Base-by-base conservation (phyloP, 148 eudicot species). In the Rhododendron williamsianum region DNA sequence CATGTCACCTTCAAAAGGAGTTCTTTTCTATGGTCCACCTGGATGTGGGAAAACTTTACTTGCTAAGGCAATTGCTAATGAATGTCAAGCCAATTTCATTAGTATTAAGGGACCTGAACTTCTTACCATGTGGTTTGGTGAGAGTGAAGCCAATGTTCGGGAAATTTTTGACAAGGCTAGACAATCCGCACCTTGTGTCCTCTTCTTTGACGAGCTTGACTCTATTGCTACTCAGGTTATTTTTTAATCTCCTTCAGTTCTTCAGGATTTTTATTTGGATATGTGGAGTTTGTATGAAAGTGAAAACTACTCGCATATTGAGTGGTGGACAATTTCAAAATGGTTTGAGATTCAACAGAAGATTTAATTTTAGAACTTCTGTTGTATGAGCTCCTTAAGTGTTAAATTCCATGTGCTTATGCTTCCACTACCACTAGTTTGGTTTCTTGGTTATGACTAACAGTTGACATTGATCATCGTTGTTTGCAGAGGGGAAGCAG, bases 81-180 rank as follows among this genome's bases (percentile, higher is more conserved):
- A 89, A 72, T 91, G 91, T 63, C 93, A 89, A 78, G 93, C 93
- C 72, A 91, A 91, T 63, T 90, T 91, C 84, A 89, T 91, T 76
- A 91, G 93, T 77, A 77, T 91, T 12, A 91, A 91, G 78, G 91
- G 93, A 60, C 91, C 93, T 11, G 93, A 91, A 81, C 80, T 91
- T 87, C 89, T 91, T 25, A 91, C 93, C 12, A 92, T 92, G 93
- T 92, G 92, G 93, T 90, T 92, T 80, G 93, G 92, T 69, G 93
- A 92, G 86, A 90, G 92, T 82, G 93, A 92, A 82, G 93, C 92
- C 51, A 92, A 92, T 89, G 93, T 92, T 45, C 82, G 91, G 1
- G 92, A 90, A 67, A 90, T 90, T 18, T 92, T 92, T 81, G 93
- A 92, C 89, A 92, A 92, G 86, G 93, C 93, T 60, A 86, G 93